These are phyloP conservation scores for Leccinum obscurum DNA, from an alignment of 768 basidiomycete genomes.

Conservation along the genomic window DNA sequence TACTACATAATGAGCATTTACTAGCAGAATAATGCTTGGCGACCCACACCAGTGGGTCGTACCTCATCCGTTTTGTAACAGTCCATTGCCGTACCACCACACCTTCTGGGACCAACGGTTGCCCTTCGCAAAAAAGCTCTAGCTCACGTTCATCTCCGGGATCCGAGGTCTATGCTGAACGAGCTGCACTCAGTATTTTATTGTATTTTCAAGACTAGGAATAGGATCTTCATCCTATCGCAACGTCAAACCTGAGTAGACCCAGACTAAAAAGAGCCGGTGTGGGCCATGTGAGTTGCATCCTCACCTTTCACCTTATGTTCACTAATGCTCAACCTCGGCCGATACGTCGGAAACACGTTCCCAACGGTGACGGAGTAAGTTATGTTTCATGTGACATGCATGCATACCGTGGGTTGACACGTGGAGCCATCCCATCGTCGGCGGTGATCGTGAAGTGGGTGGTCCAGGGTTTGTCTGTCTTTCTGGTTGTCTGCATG, in stretches of 20 bases:
- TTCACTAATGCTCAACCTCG: background rate
- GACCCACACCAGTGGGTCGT: background rate
- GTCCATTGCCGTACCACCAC: background rate
- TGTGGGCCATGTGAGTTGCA: background rate
- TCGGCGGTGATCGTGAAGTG: background rate
- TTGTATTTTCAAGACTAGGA: background rate
- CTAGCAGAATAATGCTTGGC: background rate
- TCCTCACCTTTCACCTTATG: background rate
- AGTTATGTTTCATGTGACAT: conserved; percentile 4
- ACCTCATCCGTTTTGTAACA: background rate
- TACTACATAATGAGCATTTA: background rate
- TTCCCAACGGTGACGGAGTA: background rate
- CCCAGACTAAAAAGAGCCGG: background rate
- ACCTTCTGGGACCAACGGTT: background rate
- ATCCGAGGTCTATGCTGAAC: conserved; percentile 10
- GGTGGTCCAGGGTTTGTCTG: background rate
- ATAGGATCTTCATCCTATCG: background rate
- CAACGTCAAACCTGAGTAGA: background rate
- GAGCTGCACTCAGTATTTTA: background rate
- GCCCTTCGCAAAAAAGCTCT: background rate
- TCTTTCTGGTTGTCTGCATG: background rate
- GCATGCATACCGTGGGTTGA: background rate
- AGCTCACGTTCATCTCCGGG: conserved; percentile 19
- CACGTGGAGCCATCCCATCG: background rate
- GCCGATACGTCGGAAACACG: conserved; percentile 6